A percentile compares a stretch with the other conserved stretches of the same genome.
Conservation (phyloP, 192 early-diverging fungal genomes). For the Gaertneriomyces semiglobifer region DNA sequence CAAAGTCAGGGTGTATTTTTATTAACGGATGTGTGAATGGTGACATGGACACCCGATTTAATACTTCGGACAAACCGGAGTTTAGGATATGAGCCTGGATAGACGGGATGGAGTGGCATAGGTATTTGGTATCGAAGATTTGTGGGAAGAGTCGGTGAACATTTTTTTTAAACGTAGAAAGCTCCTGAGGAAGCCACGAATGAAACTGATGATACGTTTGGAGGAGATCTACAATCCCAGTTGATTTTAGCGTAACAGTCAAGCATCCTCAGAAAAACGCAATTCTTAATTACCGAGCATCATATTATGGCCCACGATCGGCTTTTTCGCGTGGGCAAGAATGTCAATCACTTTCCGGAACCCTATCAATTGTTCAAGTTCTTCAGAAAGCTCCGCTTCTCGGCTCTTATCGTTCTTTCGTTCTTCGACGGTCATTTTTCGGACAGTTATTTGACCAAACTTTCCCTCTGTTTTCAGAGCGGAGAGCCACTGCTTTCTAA, state of each 20-base stretch:
- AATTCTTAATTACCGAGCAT: conserved; percentile 45
- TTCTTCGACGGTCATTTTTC: conserved; percentile 50
- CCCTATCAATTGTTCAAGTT: conserved; percentile 53
- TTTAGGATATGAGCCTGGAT: conserved; percentile 33
- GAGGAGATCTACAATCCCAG: conserved; percentile 59
- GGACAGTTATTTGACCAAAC: conserved; percentile 41
- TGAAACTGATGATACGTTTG: conserved; percentile 77
- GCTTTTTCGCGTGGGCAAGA: conserved; percentile 65
- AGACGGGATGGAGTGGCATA: conserved; percentile 27
- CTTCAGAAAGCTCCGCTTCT: conserved; percentile 22
- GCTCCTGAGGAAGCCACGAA: conserved; percentile 58
- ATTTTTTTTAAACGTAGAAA: conserved; percentile 65
- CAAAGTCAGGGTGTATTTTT: conserved; percentile 48
- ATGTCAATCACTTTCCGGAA: conserved; percentile 80
- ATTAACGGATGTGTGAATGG: conserved; percentile 56
- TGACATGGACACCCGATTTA: conserved; percentile 29
- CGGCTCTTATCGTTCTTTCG: conserved; percentile 15
- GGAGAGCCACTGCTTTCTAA: conserved; percentile 40
- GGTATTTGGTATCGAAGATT: conserved; percentile 66
- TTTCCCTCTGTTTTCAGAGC: conserved; percentile 43
- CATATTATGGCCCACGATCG: conserved; percentile 87
- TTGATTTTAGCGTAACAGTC: background rate
- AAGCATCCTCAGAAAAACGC: conserved; percentile 5
- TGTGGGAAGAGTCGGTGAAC: conserved; percentile 52
- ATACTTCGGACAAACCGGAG: conserved; percentile 43